Percentiles rank a stretch among this genome's conserved stretches.
Conservation (phyloP, 208 protist species). For the Leishmania amazonensis region DNA sequence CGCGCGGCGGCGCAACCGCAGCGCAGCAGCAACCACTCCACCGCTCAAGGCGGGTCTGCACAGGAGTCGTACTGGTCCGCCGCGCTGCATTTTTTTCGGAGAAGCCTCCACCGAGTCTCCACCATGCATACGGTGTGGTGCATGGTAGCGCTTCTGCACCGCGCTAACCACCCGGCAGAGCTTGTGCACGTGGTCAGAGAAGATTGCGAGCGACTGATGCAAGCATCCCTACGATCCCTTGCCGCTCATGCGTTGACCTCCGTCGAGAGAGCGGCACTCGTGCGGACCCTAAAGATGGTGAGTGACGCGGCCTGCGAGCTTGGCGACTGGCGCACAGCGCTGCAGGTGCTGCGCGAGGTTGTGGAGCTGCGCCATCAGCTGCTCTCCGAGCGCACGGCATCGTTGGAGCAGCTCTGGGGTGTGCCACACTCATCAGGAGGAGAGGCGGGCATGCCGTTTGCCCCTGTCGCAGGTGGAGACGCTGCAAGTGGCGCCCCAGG, state of each 20-base stretch:
- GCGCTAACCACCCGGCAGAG: constrained; percentile 10
- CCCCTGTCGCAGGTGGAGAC: background rate
- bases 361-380: constrained; percentile 30
- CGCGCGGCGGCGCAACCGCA: constrained; percentile 32
- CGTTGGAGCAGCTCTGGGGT: constrained; percentile 14
- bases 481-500: background rate
- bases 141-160: constrained; percentile 42
- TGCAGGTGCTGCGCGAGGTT: constrained; percentile 37
- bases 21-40: background rate
- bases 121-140: constrained; percentile 44
- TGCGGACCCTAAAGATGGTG: constrained; percentile 24
- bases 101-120: constrained; percentile 45
- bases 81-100: constrained; percentile 41
- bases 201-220: constrained; percentile 26
- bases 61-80: constrained; percentile 15
- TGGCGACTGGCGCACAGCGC: constrained; percentile 50
- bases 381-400: constrained; percentile 1
- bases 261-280: constrained; percentile 21
- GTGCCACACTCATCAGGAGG: background rate
- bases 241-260: constrained; percentile 2
- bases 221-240: constrained; percentile 15
- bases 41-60: background rate
- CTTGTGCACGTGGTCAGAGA: constrained; percentile 22
- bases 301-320: constrained; percentile 46
- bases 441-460: background rate